phyloP scores from a whole-genome alignment of 1,139 yeast genomes.

The Blastobotrys serpentis region DNA sequence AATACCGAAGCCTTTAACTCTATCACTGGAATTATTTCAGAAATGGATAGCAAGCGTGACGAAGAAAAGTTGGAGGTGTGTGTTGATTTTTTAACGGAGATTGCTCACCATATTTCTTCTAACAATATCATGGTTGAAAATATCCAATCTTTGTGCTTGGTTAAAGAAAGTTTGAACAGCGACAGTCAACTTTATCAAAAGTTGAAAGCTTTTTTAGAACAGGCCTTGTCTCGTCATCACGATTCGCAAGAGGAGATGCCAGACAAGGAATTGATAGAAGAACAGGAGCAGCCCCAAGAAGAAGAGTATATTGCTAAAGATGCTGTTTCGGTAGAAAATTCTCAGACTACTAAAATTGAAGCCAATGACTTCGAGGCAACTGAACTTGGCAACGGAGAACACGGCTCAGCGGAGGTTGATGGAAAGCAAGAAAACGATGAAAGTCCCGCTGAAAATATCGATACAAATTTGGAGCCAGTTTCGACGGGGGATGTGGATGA shows the following conservation, averaged over 20 bases:
- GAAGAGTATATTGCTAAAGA: neutral
- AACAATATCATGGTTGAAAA: constrained; percentile 4
- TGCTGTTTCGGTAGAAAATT: neutral
- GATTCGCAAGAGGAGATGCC: neutral
- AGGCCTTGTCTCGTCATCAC: neutral
- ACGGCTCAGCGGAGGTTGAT: too few species aligned
- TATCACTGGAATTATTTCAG: neutral
- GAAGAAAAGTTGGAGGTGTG: constrained; percentile 2
- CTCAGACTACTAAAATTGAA: neutral
- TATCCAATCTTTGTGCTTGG: constrained; percentile 1
- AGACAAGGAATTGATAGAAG: neutral
- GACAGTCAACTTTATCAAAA: constrained; percentile 1
- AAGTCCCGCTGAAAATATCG: neutral
- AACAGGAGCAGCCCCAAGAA: neutral
- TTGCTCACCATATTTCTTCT: neutral
- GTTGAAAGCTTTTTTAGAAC: neutral
- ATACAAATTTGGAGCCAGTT: constrained; percentile 2
- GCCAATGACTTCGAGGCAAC: too few species aligned
- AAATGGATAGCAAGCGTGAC: neutral
- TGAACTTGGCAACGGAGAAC: too few species aligned
- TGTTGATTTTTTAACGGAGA: constrained; percentile 4
- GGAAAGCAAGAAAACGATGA: neutral
- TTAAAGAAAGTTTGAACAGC: neutral
- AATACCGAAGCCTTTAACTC: constrained; percentile 18
- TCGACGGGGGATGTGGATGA: neutral